phyloP scores from a whole-genome alignment of 176 grass and related monocot species.

The Eremochloa ophiuroides region DNA sequence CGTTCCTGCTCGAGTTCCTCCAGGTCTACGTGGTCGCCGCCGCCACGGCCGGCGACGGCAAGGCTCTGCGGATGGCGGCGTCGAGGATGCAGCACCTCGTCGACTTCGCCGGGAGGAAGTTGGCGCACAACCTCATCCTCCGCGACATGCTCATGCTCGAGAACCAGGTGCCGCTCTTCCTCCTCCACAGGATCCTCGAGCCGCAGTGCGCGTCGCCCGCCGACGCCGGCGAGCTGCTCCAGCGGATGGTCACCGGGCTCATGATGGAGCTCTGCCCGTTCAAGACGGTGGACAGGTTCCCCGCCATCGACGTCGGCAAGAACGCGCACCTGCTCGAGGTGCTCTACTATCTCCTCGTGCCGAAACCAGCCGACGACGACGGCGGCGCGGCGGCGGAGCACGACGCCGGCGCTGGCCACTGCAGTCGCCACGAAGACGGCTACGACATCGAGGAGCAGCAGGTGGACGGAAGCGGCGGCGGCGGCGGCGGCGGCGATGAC shows the following conservation, averaged over 20 bases:
- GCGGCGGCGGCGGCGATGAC: neutral
- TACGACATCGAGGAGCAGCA: constrained; percentile 50
- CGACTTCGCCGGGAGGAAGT: constrained; percentile 71
- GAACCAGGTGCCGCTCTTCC: constrained; percentile 80
- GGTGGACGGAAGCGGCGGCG: no score
- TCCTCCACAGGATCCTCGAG: constrained; percentile 60
- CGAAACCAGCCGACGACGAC: constrained; percentile 18
- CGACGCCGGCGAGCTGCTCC: constrained; percentile 36
- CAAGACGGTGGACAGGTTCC: constrained; percentile 61
- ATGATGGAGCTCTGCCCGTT: constrained; percentile 70
- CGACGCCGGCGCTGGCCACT: neutral
- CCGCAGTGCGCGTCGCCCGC: constrained; percentile 30
- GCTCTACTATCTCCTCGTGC: constrained; percentile 66
- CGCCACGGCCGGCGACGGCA: neutral
- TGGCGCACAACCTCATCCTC: constrained; percentile 52
- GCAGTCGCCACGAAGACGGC: constrained; percentile 11
- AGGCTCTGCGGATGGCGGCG: constrained; percentile 36
- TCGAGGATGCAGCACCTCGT: constrained; percentile 78
- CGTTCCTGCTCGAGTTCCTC: constrained; percentile 86
- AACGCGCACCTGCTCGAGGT: constrained; percentile 66
- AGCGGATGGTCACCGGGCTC: constrained; percentile 60
- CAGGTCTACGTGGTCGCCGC: constrained; percentile 40
- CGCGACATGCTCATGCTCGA: constrained; percentile 87
- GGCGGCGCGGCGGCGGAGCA: no score
- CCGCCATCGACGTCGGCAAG: constrained; percentile 41